Evolutionary conservation across 208 protist species (phyloP).

Genomic region (Trypanosoma scelopori): DNA sequence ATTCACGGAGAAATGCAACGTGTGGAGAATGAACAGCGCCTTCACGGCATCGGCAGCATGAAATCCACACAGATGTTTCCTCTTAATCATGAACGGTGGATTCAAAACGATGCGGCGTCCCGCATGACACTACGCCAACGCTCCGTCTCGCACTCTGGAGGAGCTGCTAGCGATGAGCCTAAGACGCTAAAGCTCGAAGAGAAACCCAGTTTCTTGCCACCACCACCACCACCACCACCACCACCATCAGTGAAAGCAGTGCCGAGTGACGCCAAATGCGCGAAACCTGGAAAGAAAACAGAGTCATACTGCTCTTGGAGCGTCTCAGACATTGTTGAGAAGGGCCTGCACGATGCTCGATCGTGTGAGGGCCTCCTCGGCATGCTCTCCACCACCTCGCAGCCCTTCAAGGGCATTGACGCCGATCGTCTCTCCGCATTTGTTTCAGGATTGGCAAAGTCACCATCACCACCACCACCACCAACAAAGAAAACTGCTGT

Average conservation of each 20-base stretch:
- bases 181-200: not conserved
- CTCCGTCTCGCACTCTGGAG: not conserved
- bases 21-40: conserved; percentile 16
- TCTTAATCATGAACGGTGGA: conserved; percentile 22
- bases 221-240: not conserved
- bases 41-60: conserved; percentile 8
- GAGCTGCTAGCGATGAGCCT: not conserved
- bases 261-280: not conserved
- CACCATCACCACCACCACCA: not conserved
- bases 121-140: conserved; percentile 35
- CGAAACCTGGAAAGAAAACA: not conserved
- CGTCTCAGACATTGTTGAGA: conserved; percentile 17
- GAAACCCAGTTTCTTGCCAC: not conserved
- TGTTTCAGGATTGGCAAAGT: conserved; percentile 26
- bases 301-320: conserved; percentile 6
- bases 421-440: conserved; percentile 23
- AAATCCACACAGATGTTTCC: not conserved
- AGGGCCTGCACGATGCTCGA: conserved; percentile 4
- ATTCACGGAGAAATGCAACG: conserved; percentile 18
- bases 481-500: not conserved
- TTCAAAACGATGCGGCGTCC: conserved; percentile 2
- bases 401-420: conserved; percentile 41
- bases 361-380: conserved; percentile 32
- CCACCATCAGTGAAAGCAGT: not conserved
- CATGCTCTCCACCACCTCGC: conserved; percentile 35